Evolutionary conservation across 352 stramenopile species (phyloP).

Genomic region (Pythium volutum): DNA sequence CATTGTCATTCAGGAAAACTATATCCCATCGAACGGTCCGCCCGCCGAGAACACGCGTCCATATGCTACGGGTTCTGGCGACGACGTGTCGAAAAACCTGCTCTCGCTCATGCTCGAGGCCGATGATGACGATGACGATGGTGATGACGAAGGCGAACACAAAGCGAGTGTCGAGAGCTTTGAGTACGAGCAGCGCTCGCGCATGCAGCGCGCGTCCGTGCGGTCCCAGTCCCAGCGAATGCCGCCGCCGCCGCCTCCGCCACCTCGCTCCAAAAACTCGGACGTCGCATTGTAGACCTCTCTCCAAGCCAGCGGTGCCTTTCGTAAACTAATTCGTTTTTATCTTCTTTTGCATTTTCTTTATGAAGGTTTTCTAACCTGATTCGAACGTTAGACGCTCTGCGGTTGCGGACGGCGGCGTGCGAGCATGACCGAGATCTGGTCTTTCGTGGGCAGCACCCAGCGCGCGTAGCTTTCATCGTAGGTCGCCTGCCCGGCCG

Average conservation of each 20-base stretch:
- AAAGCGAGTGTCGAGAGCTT: conserved; percentile 11
- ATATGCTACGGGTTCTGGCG: conserved; percentile 15
- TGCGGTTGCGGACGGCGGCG: conserved; percentile 16
- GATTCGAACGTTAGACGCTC: conserved; percentile 16
- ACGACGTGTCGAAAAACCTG: conserved; percentile 43
- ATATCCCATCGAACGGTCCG: conserved; percentile 48
- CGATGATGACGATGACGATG: conserved; percentile 12
- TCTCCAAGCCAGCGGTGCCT: neutral
- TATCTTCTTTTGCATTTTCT: neutral
- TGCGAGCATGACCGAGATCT: conserved; percentile 38
- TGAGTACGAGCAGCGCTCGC: conserved; percentile 16
- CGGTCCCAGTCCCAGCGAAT: conserved; percentile 10
- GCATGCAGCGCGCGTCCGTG: conserved; percentile 20
- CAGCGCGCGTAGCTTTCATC: conserved; percentile 58
- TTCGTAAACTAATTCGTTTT: conserved; percentile 14
- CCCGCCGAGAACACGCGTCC: neutral
- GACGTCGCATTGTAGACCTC: conserved; percentile 39
- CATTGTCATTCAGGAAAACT: conserved; percentile 65
- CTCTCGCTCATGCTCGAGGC: conserved; percentile 48
- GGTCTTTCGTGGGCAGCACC: conserved; percentile 63
- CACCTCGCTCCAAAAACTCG: conserved; percentile 23
- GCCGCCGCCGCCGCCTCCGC: neutral
- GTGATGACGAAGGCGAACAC: conserved; percentile 13
- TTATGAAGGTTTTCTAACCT: neutral
- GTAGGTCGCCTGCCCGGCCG: conserved; percentile 40